A percentile compares a stretch with the other conserved stretches of the same genome.
phyloP scores from a whole-genome alignment of 352 stramenopile species.

The Globisporangium nunn region DNA sequence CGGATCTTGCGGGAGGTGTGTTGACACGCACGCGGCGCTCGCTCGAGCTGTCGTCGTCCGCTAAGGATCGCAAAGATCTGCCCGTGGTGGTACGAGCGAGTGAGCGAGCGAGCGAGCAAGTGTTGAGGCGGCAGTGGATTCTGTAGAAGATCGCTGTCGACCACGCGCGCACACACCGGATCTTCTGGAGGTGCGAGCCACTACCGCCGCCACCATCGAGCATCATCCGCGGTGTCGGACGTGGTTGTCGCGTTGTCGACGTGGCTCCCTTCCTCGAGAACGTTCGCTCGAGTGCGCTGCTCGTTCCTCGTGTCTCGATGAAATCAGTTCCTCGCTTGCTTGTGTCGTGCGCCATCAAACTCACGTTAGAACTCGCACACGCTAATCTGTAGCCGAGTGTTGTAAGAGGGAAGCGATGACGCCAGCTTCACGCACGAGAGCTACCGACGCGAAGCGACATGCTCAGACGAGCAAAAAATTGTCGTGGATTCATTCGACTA shows the following conservation, averaged over 20 bases:
- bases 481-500: too few species aligned
- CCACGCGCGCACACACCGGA: neutral
- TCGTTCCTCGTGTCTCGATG: too few species aligned
- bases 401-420: neutral
- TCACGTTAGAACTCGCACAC: neutral
- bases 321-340: too few species aligned
- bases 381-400: neutral
- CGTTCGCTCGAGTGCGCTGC: neutral
- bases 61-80: neutral
- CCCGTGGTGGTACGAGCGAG: neutral
- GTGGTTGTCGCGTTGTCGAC: neutral
- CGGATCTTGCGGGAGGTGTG: neutral
- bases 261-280: neutral
- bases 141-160: conserved; percentile 1
- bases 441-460: too few species aligned
- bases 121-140: neutral
- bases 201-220: too few species aligned
- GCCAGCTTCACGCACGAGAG: too few species aligned
- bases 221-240: neutral
- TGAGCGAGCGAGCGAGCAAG: neutral
- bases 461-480: too few species aligned
- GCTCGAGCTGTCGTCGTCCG: too few species aligned
- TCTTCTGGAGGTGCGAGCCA: neutral
- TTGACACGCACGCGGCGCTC: conserved; percentile 1
- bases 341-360: too few species aligned